phyloP scores from a whole-genome alignment of 2,329 filamentous ascomycete genomes.

The Metarhizium rileyi region DNA sequence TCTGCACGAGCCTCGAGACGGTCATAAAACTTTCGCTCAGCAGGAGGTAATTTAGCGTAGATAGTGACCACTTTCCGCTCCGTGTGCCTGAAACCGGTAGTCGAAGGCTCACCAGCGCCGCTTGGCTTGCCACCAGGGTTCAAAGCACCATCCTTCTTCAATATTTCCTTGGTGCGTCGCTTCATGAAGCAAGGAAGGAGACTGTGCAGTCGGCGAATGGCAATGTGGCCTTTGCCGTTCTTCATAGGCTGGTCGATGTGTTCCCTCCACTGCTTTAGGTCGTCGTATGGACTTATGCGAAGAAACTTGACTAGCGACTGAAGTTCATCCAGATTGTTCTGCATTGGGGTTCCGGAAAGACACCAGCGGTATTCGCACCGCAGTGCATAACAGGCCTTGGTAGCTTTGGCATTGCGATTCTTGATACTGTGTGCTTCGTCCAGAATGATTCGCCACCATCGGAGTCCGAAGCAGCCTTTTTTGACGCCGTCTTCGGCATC shows the following conservation, averaged over 20 bases:
- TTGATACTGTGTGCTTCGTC: constrained; percentile 99
- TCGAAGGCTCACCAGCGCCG: constrained; percentile 39
- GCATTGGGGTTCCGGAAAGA: constrained; percentile 90
- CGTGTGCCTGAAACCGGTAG: constrained; percentile 77
- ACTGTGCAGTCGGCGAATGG: constrained; percentile 76
- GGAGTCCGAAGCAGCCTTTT: constrained; percentile 77
- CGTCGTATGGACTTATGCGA: constrained; percentile 82
- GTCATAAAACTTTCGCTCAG: constrained; percentile 79
- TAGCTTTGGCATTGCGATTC: constrained; percentile 92
- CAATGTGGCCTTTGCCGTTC: constrained; percentile 78
- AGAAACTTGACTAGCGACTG: constrained; percentile 91
- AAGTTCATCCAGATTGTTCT: constrained; percentile 94
- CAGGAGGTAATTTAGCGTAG: constrained; percentile 64
- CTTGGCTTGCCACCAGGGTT: constrained; percentile 61
- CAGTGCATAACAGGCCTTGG: constrained; percentile 81
- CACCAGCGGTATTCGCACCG: constrained; percentile 90
- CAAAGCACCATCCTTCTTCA: constrained; percentile 76
- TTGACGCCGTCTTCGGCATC: constrained; percentile 52
- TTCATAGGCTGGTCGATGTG: constrained; percentile 87
- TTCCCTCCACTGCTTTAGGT: constrained; percentile 79
- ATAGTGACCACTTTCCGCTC: constrained; percentile 81
- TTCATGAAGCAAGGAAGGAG: constrained; percentile 95
- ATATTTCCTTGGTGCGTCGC: constrained; percentile 92
- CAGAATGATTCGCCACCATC: constrained; percentile 92
- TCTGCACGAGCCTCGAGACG: constrained; percentile 77